These are phyloP conservation scores for Claviceps fusiformis DNA, from an alignment of 2,329 filamentous ascomycete species.

Conservation along the genomic window DNA sequence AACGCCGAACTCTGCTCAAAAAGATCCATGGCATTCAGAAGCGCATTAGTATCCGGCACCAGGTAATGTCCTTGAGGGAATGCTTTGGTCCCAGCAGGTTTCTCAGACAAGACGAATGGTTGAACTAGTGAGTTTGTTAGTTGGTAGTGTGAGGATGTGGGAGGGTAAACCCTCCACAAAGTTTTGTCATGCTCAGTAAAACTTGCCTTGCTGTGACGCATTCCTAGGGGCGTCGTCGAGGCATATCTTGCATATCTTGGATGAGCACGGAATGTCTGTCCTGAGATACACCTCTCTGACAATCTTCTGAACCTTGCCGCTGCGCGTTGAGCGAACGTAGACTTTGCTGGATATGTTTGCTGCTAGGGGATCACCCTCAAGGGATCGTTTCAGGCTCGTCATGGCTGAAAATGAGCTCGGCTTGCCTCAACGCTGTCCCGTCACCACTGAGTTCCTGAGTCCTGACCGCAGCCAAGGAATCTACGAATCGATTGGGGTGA, in stretches of 20 bases:
- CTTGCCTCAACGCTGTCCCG: constrained; percentile 3
- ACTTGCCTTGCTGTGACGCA: constrained; percentile 61
- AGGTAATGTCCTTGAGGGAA: constrained; percentile 88
- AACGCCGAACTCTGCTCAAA: constrained; percentile 89
- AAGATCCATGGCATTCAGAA: constrained; percentile 91
- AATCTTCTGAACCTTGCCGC: constrained; percentile 96
- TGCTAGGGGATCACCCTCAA: constrained; percentile 38
- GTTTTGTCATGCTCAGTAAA: too few species aligned
- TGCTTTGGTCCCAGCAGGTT: constrained; percentile 66
- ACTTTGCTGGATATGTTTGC: constrained; percentile 87
- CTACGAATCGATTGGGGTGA: not conserved
- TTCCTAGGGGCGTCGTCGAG: constrained; percentile 61
- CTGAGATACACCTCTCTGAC: constrained; percentile 91
- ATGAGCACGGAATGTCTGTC: constrained; percentile 95
- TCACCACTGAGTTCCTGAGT: not conserved
- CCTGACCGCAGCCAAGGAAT: constrained; percentile 1
- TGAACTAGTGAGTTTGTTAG: constrained; percentile 36
- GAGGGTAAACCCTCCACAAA: too few species aligned
- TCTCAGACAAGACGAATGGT: constrained; percentile 80
- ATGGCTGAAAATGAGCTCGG: constrained; percentile 25
- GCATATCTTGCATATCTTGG: constrained; percentile 70
- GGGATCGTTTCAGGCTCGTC: constrained; percentile 51
- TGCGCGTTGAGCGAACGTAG: constrained; percentile 87
- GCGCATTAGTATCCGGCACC: constrained; percentile 88
- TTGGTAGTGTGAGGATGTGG: not conserved